These are phyloP conservation scores for Sparassis latifolia DNA, from an alignment of 1,284 basidiomycete genomes.

Conservation along the genomic window DNA sequence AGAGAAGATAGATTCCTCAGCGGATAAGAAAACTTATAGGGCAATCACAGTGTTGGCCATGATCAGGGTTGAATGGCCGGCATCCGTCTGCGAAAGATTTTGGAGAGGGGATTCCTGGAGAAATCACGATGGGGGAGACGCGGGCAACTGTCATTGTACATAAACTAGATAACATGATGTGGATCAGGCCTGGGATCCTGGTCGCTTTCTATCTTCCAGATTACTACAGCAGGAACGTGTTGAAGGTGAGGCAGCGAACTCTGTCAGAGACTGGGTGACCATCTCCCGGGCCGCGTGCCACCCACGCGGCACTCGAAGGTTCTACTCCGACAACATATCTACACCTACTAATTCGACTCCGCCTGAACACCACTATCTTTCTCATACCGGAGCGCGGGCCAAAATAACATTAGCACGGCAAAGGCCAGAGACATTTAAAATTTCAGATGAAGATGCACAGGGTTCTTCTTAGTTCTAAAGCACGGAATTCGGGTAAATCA, in stretches of 20 bases:
- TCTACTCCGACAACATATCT: too few species aligned
- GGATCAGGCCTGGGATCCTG: conserved; percentile 5
- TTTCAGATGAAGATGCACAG: too few species aligned
- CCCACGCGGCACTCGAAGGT: too few species aligned
- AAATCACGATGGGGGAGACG: conserved; percentile 5
- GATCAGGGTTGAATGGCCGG: conserved; percentile 9
- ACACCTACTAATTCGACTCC: too few species aligned
- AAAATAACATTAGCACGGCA: too few species aligned
- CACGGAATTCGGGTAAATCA: too few species aligned
- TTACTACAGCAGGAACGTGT: conserved; percentile 19
- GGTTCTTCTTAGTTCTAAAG: too few species aligned
- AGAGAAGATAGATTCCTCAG: conserved; percentile 8
- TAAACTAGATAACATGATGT: background rate
- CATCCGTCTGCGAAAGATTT: conserved; percentile 4
- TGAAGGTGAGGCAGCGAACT: conserved; percentile 15
- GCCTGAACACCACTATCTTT: too few species aligned
- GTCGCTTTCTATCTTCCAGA: conserved; percentile 8
- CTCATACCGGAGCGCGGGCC: too few species aligned
- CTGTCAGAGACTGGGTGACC: background rate
- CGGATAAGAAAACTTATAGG: conserved; percentile 17
- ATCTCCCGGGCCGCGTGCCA: too few species aligned
- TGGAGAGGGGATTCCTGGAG: conserved; percentile 16
- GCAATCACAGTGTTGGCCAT: conserved; percentile 1
- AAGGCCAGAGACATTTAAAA: too few species aligned
- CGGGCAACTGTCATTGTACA: conserved; percentile 1